Base-by-base conservation (phyloP, 1,284 basidiomycete genomes). In the Microbotryum saponariae region DNA sequence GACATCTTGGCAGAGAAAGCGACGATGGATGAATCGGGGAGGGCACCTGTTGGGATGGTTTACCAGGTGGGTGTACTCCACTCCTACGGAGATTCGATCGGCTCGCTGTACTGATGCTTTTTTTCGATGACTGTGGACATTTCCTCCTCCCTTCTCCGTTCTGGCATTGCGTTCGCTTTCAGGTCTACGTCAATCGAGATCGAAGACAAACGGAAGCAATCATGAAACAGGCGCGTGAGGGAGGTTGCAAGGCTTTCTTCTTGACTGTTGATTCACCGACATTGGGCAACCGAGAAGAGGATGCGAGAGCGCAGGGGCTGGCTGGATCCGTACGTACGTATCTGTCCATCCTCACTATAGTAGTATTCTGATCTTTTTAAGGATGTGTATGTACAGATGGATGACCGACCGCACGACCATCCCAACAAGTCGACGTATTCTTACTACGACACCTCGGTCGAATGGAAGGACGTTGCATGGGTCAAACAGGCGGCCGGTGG, bases 401-500 rank as follows among this genome's bases (percentile, higher is more conserved):
- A 42, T 42, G 37, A 42, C 37, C 37, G 12, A 42, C 37, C 37
- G 14, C 37, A 42, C 14, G 16, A 42, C 12, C 16, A 16, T 42
- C 37, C 37, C 37, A 42, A 42, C 37, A 42, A 42, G 37, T 42
- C 37, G 37, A 42, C 37, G 2, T 42, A 42, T 42, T 42, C 37
- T 6, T 42, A 42, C 4, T 42, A 42, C 37, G 37, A 42, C 37
- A 42, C 37, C 3, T 42, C 37, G 37, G 37, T 42, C 37, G 37
- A 42, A 10, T 79, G 79, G 79, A 72, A 76, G 23, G 78, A 79
- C 60, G 74, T 80, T 55, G 70, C 65, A 1, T 80, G 78, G 78
- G 76, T 79, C 59, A 74, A 73, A 33, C 72, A 71, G 62, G 67
- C 64, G 57, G 77, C 76, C 8, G 74, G 71, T 0, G 74, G 73